Conservation (phyloP, 2,329 filamentous ascomycete species). For the Ceratocystis cacaofunesta region DNA sequence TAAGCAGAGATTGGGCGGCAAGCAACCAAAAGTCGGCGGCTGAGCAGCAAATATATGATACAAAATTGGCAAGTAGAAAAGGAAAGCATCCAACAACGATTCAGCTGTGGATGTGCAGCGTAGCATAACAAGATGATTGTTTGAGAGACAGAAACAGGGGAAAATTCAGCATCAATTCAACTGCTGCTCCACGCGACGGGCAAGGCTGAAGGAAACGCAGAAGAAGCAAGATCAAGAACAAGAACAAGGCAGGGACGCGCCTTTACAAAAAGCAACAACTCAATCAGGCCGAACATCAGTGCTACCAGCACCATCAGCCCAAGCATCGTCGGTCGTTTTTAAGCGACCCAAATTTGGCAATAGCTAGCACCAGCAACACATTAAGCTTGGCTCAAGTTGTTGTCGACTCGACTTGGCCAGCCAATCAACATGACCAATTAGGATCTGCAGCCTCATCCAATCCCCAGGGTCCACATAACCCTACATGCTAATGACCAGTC, state of each 20-base stretch:
- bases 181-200: neutral
- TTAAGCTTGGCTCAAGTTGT: neutral
- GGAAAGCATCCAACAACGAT: too few species aligned
- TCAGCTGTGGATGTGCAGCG: neutral
- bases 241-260: neutral
- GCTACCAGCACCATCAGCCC: neutral
- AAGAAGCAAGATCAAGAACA: neutral
- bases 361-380: neutral
- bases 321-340: neutral
- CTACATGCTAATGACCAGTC: neutral
- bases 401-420: too few species aligned
- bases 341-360: neutral
- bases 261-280: neutral
- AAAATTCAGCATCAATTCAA: neutral
- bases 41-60: neutral
- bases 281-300: neutral
- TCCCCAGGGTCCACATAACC: neutral
- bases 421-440: constrained; percentile 2
- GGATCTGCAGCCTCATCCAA: neutral
- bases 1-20: neutral
- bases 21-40: neutral
- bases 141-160: neutral
- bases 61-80: neutral
- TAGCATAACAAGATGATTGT: neutral
- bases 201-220: neutral